phyloP scores from a whole-genome alignment of 495 filamentous ascomycete genomes.

The Penicillium lividum region DNA sequence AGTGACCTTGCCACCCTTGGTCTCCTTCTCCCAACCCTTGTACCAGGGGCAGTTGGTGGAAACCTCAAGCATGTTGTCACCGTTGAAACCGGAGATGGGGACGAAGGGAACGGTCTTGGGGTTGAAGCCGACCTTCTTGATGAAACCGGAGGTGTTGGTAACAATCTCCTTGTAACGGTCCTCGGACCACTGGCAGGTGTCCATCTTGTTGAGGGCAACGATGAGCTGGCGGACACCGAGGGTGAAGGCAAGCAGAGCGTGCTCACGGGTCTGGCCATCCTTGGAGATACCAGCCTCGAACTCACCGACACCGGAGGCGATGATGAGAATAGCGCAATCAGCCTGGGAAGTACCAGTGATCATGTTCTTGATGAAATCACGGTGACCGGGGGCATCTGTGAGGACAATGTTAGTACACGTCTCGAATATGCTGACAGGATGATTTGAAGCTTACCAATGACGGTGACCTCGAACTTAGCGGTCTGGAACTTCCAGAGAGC shows the following conservation, averaged over 20 bases:
- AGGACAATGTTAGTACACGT: slow-evolving; percentile 14
- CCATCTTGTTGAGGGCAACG: slow-evolving; percentile 99
- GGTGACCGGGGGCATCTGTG: slow-evolving; percentile 95
- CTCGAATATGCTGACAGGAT: slow-evolving; percentile 7
- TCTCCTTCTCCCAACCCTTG: slow-evolving; percentile 99
- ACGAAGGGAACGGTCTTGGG: slow-evolving; percentile 98
- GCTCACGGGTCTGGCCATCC: slow-evolving; percentile 99
- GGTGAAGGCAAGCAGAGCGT: slow-evolving; percentile 99
- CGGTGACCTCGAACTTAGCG: slow-evolving; percentile 96
- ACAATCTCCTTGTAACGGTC: slow-evolving; percentile 97
- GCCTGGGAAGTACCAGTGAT: slow-evolving; percentile 99
- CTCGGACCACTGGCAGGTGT: slow-evolving; percentile 98
- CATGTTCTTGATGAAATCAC: slow-evolving; percentile 99
- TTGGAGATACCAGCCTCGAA: slow-evolving; percentile 99
- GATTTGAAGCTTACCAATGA: slow-evolving; percentile 75
- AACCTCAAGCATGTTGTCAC: slow-evolving; percentile 97
- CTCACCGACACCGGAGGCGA: slow-evolving; percentile 99
- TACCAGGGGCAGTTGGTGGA: slow-evolving; percentile 99
- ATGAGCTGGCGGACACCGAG: slow-evolving; percentile 99
- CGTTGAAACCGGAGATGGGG: slow-evolving; percentile 99
- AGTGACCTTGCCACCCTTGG: slow-evolving; percentile 81
- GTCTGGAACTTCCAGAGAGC: slow-evolving; percentile 99
- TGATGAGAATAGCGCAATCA: slow-evolving; percentile 99
- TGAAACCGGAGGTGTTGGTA: slow-evolving; percentile 99
- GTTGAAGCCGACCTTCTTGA: slow-evolving; percentile 99